These are phyloP conservation scores for Salvia splendens DNA, from an alignment of 257 asterid species.

Conservation along the genomic window DNA sequence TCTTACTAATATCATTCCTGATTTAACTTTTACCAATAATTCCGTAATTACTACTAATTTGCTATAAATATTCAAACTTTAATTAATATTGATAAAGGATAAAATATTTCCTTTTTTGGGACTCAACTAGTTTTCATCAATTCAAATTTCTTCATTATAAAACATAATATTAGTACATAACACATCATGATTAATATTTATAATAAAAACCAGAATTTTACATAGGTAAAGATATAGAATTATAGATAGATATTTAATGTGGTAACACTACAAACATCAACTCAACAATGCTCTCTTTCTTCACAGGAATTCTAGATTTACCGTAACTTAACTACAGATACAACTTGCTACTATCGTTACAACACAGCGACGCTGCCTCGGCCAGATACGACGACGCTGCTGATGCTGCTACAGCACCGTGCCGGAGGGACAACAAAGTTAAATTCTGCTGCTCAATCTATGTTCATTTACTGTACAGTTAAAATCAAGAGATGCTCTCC, in stretches of 20 bases:
- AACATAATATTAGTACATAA: too few species aligned
- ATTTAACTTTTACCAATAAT: too few species aligned
- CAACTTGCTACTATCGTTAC: conserved; percentile 34
- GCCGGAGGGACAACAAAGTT: conserved; percentile 6
- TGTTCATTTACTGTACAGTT: conserved; percentile 29
- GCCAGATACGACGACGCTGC: conserved; percentile 6
- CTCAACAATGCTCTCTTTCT: conserved; percentile 27
- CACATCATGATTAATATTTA: too few species aligned
- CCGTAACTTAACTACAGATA: conserved; percentile 29
- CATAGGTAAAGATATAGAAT: too few species aligned
- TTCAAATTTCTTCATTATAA: too few species aligned
- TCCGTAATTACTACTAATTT: too few species aligned
- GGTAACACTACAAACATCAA: conserved; percentile 35
- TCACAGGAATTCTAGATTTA: conserved; percentile 22
- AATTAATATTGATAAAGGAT: too few species aligned
- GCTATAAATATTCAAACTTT: too few species aligned
- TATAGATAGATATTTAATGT: conserved; percentile 9
- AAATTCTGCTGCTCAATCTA: conserved; percentile 24
- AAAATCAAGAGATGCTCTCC: conserved; percentile 8
- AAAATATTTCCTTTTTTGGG: too few species aligned
- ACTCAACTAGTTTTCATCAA: too few species aligned
- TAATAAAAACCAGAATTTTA: too few species aligned
- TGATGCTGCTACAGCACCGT: conserved; percentile 26
- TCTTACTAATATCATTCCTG: too few species aligned
- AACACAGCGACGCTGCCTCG: conserved; percentile 21